A percentile compares a stretch with the other conserved stretches of the same genome.
Evolutionary conservation across 768 basidiomycete species (phyloP).

Genomic region (Podaxis sp.): DNA sequence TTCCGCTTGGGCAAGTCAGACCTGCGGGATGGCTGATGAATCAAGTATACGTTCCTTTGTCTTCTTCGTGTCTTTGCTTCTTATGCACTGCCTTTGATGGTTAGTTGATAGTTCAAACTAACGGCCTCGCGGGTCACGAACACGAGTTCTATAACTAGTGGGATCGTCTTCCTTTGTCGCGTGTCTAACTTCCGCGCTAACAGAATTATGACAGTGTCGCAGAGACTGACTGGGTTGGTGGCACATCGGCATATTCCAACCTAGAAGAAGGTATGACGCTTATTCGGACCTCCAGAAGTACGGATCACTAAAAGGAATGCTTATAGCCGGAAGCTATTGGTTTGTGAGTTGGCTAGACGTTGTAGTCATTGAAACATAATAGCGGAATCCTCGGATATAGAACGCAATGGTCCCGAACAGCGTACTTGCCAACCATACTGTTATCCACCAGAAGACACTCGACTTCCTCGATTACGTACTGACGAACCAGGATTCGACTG

Average conservation of each 20-base stretch:
- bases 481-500: conserved; percentile 46
- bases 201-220: conserved; percentile 23
- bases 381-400: conserved; percentile 12
- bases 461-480: conserved; percentile 48
- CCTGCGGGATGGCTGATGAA: conserved; percentile 40
- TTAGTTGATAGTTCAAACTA: conserved; percentile 37
- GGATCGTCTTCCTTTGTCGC: neutral
- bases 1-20: conserved; percentile 34
- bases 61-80: neutral
- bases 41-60: conserved; percentile 23
- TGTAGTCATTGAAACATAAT: neutral
- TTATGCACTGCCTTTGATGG: neutral
- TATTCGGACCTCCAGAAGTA: neutral
- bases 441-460: conserved; percentile 41
- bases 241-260: conserved; percentile 33
- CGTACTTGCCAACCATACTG: conserved; percentile 39
- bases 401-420: conserved; percentile 54
- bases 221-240: conserved; percentile 40
- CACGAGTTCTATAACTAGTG: conserved; percentile 41
- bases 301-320: neutral
- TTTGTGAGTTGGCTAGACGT: conserved; percentile 36
- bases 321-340: conserved; percentile 52
- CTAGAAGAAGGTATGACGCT: conserved; percentile 34
- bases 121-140: conserved; percentile 39
- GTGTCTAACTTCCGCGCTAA: neutral